phyloP scores from a whole-genome alignment of 2,329 filamentous ascomycete species.

The Sporothrix pallida region DNA sequence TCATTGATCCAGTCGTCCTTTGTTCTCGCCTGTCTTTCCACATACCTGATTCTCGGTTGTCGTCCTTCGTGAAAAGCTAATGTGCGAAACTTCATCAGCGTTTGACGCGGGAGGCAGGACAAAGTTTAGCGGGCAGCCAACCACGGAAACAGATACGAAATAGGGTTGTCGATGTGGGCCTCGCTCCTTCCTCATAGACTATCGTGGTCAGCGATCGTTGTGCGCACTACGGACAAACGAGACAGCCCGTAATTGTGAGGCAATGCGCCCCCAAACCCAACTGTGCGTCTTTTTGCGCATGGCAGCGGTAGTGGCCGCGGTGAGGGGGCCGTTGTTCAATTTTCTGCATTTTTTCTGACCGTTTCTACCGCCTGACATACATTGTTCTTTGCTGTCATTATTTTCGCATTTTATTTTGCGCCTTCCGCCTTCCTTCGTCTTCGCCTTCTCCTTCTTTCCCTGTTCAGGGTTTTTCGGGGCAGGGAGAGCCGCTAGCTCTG shows the following conservation, averaged over 20 bases:
- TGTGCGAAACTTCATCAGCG: background rate
- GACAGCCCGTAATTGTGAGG: background rate
- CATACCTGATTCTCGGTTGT: background rate
- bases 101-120: background rate
- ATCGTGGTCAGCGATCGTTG: background rate
- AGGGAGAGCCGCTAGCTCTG: background rate
- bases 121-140: background rate
- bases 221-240: background rate
- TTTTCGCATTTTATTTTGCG: slow-evolving; percentile 4
- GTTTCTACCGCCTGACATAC: background rate
- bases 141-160: slow-evolving; percentile 11
- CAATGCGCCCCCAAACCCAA: background rate
- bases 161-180: slow-evolving; percentile 4
- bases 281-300: slow-evolving; percentile 9
- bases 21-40: background rate
- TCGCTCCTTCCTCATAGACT: background rate
- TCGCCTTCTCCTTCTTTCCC: slow-evolving; percentile 22
- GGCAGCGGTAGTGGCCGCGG: slow-evolving; percentile 19
- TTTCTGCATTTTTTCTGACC: background rate
- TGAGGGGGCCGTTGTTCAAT: background rate
- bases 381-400: background rate
- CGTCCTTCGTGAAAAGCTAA: background rate
- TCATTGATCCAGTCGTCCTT: background rate
- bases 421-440: background rate
- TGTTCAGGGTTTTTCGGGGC: slow-evolving; percentile 10